Evolutionary conservation across 108 stramenopile species (phyloP), one percentile per base, ranked within the genome.

Genomic region (Cafeteria roenbergensis): DNA sequence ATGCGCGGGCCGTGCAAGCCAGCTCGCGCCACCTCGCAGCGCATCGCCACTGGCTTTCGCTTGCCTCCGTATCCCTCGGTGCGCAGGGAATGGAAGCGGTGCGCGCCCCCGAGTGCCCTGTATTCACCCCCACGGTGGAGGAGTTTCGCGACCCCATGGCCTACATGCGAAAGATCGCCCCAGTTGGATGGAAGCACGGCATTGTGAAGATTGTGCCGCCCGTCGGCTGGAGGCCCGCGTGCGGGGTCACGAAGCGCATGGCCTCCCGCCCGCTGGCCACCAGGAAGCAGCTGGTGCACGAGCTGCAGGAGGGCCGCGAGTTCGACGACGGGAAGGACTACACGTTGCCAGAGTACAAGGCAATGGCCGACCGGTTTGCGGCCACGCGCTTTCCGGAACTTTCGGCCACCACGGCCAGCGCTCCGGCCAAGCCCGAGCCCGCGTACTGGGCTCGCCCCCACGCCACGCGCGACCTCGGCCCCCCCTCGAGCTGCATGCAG

Each of bases 141-240:
- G 69, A 77, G 57, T 89, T 91, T 68, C 73, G 75, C 52, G 89
- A 87, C 69, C 87, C 89, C 8, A 72, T 89, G 57, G 68, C 80
- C 32, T 95, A 88, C 73, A 84, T 95, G 55, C 80, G 85, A 36
- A 90, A 82, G 54, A 91, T 96, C 69, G 66, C 87, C 38, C 74
- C 78, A 14, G 77, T 78, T 50, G 97, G 92, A 25, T 86, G 91
- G 75, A 54, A 65, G 42, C 91, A 86, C 70, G 96, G 96, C 64
- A 93, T 98, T 70, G 85, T 82, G 70, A 94, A 91, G 75, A 94
- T 98, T 62, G 90, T 94, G 0, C 96, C 96, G 58, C 96, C 96
- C 0, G 64, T 75, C 36, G 94, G 91, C 38, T 91, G 91, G 96
- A 81, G 80, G 28, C 86, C 82, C 9, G 82, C 83, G 1, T 79